A percentile compares a stretch with the other conserved stretches of the same genome.
These are phyloP conservation scores for Populus tomentosa DNA, from an alignment of 441 rosid species.

Conservation along the genomic window DNA sequence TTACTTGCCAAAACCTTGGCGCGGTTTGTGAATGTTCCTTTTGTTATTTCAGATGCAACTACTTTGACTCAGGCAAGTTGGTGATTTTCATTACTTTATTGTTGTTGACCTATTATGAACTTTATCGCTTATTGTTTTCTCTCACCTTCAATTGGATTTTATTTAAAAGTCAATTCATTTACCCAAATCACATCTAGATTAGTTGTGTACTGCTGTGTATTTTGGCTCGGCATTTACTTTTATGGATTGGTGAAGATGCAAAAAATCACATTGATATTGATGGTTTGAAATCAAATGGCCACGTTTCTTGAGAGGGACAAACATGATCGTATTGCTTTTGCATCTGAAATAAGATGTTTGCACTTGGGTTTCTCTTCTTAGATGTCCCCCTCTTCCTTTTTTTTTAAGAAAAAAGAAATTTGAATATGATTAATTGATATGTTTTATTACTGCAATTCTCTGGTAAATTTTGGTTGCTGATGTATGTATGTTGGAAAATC, in stretches of 20 bases:
- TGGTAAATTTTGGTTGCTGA: neutral
- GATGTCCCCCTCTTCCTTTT: neutral
- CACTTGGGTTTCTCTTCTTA: neutral
- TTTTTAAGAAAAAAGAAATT: neutral
- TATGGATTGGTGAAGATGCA: neutral
- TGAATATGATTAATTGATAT: neutral
- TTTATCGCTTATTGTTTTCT: neutral
- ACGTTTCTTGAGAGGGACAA: neutral
- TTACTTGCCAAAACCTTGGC: slow-evolving; percentile 97
- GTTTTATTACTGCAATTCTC: neutral
- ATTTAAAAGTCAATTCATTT: neutral
- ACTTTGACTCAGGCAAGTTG: slow-evolving; percentile 95
- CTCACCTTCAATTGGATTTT: neutral
- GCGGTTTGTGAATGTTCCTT: slow-evolving; percentile 96
- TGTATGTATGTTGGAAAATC: neutral
- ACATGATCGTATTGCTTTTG: neutral
- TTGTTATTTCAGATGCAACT: slow-evolving; percentile 94
- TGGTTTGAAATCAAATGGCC: no score
- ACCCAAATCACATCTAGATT: neutral
- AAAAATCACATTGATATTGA: no score
- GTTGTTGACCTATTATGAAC: neutral
- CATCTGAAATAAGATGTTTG: neutral
- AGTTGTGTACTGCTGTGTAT: neutral
- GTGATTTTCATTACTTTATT: neutral
- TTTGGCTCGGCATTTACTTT: neutral